A percentile compares a stretch with the other conserved stretches of the same genome.
Conservation (phyloP, 2,329 filamentous ascomycete species). For the Orbilia blumenaviensis region DNA sequence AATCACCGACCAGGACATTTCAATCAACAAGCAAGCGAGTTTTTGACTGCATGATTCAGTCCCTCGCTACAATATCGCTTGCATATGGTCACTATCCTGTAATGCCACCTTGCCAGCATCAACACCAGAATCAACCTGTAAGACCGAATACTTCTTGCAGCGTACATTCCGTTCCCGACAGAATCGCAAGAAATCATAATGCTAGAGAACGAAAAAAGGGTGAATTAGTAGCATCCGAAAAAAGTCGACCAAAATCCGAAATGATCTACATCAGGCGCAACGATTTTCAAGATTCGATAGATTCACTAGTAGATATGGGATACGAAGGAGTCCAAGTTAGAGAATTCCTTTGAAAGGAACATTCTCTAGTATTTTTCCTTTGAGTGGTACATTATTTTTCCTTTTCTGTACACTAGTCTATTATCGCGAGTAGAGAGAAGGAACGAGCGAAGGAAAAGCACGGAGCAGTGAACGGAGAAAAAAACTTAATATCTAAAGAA, state of each 20-base stretch:
- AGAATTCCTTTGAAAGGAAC: constrained; percentile 36
- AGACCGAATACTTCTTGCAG: constrained; percentile 16
- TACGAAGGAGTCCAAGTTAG: constrained; percentile 27
- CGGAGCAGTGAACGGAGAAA: neutral
- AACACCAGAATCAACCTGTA: neutral
- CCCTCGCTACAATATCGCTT: constrained; percentile 43
- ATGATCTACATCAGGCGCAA: constrained; percentile 7
- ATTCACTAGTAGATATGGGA: constrained; percentile 32
- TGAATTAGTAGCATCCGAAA: neutral
- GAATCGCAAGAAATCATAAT: constrained; percentile 37
- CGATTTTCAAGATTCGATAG: constrained; percentile 31
- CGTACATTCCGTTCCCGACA: constrained; percentile 25
- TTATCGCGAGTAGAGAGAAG: neutral
- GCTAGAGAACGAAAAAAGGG: constrained; percentile 24
- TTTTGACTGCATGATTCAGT: constrained; percentile 43
- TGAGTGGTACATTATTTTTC: neutral
- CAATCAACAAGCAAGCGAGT: constrained; percentile 44
- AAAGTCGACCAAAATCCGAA: constrained; percentile 33
- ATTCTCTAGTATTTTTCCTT: neutral
- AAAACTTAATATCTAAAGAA: constrained; percentile 7
- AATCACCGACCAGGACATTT: constrained; percentile 22
- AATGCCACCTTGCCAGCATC: constrained; percentile 10
- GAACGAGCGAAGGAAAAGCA: neutral
- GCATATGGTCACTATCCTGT: constrained; percentile 49
- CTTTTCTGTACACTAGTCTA: constrained; percentile 34